Evolutionary conservation across 1,284 basidiomycete species (phyloP).

Genomic region (Sporisorium reilianum): DNA sequence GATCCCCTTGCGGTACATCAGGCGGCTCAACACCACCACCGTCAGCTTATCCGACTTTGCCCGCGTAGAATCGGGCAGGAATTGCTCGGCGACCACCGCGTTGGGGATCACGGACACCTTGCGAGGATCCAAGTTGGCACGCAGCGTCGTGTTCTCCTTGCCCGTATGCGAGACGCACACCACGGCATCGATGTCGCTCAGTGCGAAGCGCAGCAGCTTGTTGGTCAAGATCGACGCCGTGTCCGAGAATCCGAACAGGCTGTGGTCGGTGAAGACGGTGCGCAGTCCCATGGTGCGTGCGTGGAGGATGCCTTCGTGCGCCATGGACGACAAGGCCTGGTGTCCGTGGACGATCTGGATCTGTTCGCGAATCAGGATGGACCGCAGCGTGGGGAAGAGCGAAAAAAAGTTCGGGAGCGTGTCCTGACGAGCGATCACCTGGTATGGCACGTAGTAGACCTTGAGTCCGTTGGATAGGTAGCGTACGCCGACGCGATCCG

Average conservation of each 20-base stretch:
- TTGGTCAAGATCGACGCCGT: slow-evolving; percentile 96
- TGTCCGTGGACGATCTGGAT: slow-evolving; percentile 92
- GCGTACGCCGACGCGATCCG: slow-evolving; percentile 86
- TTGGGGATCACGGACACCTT: slow-evolving; percentile 79
- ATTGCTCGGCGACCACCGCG: slow-evolving; percentile 88
- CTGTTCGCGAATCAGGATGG: slow-evolving; percentile 86
- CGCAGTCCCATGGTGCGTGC: slow-evolving; percentile 75
- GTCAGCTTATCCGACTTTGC: slow-evolving; percentile 73
- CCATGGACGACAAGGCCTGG: slow-evolving; percentile 87
- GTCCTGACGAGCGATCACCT: slow-evolving; percentile 78
- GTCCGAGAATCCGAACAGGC: slow-evolving; percentile 93
- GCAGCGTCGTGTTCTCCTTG: slow-evolving; percentile 89
- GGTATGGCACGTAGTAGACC: slow-evolving; percentile 92
- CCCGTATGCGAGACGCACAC: slow-evolving; percentile 97
- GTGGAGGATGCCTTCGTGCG: slow-evolving; percentile 91
- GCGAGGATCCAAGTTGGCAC: slow-evolving; percentile 74
- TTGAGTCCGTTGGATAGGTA: slow-evolving; percentile 87
- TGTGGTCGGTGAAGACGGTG: slow-evolving; percentile 96
- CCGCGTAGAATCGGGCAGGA: slow-evolving; percentile 75
- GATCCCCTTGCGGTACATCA: slow-evolving; percentile 96
- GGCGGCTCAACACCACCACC: slow-evolving; percentile 91
- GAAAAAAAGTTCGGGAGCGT: slow-evolving; percentile 95
- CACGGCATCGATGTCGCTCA: slow-evolving; percentile 90
- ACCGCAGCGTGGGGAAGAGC: slow-evolving; percentile 88
- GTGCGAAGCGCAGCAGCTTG: slow-evolving; percentile 86